These are phyloP conservation scores for Penicillium sp. DNA, from an alignment of 2,329 filamentous ascomycete genomes.

Conservation along the genomic window DNA sequence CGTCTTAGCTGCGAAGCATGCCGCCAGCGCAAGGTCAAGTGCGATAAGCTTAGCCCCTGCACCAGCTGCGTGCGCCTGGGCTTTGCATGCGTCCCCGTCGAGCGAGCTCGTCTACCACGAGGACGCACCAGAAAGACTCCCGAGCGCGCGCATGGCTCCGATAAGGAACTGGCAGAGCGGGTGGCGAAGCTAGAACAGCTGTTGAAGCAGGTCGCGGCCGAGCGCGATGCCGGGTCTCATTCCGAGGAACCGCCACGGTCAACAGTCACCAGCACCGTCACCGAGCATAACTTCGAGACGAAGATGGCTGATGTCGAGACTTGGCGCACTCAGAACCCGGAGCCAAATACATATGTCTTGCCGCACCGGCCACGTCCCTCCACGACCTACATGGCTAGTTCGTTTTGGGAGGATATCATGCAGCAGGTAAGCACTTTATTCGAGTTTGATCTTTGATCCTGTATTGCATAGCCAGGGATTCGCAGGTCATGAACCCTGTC, in stretches of 20 bases:
- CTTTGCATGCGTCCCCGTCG: conserved; percentile 37
- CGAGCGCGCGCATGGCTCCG: conserved; percentile 20
- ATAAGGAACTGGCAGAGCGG: conserved; percentile 31
- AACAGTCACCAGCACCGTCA: conserved; percentile 1
- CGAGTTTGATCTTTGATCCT: not conserved
- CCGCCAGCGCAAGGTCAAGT: conserved; percentile 43
- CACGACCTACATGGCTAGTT: conserved; percentile 30
- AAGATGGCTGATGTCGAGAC: conserved; percentile 17
- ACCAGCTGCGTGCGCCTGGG: conserved; percentile 38
- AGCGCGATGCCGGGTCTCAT: conserved; percentile 15
- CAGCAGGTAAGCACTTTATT: conserved; percentile 30
- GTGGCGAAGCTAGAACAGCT: conserved; percentile 36
- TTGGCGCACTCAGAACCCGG: conserved; percentile 14
- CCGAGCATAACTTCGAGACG: conserved; percentile 10
- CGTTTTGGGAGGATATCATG: conserved; percentile 37
- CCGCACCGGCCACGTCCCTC: conserved; percentile 24
- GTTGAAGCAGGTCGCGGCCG: conserved; percentile 25
- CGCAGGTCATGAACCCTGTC: not conserved
- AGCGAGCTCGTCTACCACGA: conserved; percentile 41
- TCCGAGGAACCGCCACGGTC: not conserved
- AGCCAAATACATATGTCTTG: not conserved
- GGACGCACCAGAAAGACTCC: conserved; percentile 35
- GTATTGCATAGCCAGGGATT: not conserved
- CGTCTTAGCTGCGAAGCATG: conserved; percentile 41
- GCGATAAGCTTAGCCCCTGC: conserved; percentile 42